These are phyloP conservation scores for Erodium texanum DNA, from an alignment of 441 rosid species.

Conservation along the genomic window DNA sequence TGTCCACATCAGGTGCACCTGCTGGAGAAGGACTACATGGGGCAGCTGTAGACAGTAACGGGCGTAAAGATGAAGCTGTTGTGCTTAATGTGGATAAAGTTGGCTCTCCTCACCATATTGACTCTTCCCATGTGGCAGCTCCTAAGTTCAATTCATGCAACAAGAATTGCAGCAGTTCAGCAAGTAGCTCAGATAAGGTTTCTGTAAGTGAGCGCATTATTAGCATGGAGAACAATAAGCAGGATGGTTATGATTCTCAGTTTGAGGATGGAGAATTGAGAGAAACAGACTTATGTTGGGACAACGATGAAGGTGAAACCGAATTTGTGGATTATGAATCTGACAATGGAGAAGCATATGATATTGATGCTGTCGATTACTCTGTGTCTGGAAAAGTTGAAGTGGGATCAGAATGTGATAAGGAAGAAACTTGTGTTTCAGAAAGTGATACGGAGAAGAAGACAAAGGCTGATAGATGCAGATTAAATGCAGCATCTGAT, in stretches of 20 bases:
- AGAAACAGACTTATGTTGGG: slow-evolving; percentile 37
- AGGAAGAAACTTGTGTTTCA: slow-evolving; percentile 23
- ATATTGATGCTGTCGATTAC: slow-evolving; percentile 7
- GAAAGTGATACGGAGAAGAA: slow-evolving; percentile 32
- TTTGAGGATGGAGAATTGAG: slow-evolving; percentile 61
- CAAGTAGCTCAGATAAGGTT: slow-evolving; percentile 15
- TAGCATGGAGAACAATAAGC: slow-evolving; percentile 15
- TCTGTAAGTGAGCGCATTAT: slow-evolving; percentile 9
- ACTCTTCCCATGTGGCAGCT: slow-evolving; percentile 11
- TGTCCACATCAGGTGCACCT: too few species aligned
- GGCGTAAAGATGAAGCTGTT: slow-evolving; percentile 12
- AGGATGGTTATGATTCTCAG: slow-evolving; percentile 48
- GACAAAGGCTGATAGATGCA: slow-evolving; percentile 23
- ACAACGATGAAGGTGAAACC: slow-evolving; percentile 28
- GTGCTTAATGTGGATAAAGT: slow-evolving; percentile 6
- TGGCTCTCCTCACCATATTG: slow-evolving; percentile 10
- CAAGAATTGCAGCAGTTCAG: slow-evolving; percentile 12
- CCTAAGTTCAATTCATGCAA: slow-evolving; percentile 8
- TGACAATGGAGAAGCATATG: slow-evolving; percentile 9
- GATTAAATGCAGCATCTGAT: slow-evolving; percentile 23
- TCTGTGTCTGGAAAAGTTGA: slow-evolving; percentile 7
- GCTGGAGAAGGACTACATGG: background rate
- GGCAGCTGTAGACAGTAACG: slow-evolving; percentile 9
- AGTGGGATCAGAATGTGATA: slow-evolving; percentile 26
- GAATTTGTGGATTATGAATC: slow-evolving; percentile 46